A percentile compares a stretch with the other conserved stretches of the same genome.
These are phyloP conservation scores for Fusarium liriodendri DNA, from an alignment of 2,329 filamentous ascomycete genomes.

Conservation along the genomic window DNA sequence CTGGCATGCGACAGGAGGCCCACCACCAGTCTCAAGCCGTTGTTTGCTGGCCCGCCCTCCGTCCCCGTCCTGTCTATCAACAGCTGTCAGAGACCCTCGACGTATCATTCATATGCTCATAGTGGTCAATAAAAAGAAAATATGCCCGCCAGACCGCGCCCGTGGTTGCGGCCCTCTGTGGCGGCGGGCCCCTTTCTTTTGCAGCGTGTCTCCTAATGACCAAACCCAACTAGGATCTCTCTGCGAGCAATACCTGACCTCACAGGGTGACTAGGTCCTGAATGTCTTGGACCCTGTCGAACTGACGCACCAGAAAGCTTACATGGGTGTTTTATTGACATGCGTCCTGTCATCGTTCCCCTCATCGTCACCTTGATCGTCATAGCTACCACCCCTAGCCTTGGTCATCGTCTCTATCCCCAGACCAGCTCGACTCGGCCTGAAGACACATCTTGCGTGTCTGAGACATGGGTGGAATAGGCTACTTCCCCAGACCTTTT, in stretches of 20 bases:
- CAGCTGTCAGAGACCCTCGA: background rate
- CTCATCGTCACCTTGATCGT: background rate
- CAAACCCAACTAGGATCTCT: background rate
- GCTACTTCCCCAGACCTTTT: background rate
- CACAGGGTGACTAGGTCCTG: background rate
- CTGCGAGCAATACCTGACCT: slow-evolving; percentile 2
- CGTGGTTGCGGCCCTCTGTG: background rate
- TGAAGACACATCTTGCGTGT: background rate
- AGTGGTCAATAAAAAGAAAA: slow-evolving; percentile 2
- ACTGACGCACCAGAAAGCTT: background rate
- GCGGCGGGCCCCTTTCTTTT: slow-evolving; percentile 2
- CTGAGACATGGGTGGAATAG: background rate
- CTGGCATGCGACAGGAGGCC: slow-evolving; percentile 8
- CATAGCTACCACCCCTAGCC: background rate
- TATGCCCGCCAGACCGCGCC: background rate
- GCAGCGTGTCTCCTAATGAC: background rate
- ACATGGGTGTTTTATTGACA: background rate
- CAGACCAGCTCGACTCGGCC: background rate
- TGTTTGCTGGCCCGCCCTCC: background rate
- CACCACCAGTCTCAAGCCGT: background rate
- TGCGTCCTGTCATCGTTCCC: background rate
- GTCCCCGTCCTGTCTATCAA: background rate
- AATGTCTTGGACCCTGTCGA: background rate
- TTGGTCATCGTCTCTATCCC: background rate
- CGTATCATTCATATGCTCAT: background rate